Conservation (phyloP, 768 basidiomycete species). For the Fomitopsis serialis region DNA sequence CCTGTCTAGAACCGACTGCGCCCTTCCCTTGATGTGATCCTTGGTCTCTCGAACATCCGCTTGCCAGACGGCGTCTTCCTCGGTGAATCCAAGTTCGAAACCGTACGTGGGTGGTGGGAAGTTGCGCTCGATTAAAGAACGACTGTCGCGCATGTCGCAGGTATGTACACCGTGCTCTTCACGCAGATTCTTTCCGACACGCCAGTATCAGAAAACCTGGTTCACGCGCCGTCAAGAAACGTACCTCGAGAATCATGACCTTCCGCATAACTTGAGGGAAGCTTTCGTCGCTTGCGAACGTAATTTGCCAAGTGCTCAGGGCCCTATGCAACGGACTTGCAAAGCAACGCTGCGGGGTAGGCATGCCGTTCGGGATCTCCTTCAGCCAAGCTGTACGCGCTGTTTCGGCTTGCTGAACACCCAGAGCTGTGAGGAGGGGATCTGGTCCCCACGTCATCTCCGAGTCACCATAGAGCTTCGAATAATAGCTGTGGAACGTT, state of each 20-base stretch:
- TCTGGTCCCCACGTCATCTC: conserved; percentile 75
- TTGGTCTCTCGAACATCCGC: conserved; percentile 48
- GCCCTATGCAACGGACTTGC: conserved; percentile 17
- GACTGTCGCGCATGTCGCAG: conserved; percentile 57
- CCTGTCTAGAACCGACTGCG: conserved; percentile 44
- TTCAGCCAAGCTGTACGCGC: conserved; percentile 42
- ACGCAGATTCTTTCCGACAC: conserved; percentile 46
- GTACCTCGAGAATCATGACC: conserved; percentile 27
- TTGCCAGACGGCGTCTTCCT: conserved; percentile 60
- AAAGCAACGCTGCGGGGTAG: conserved; percentile 51
- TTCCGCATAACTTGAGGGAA: neutral
- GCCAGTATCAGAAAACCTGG: conserved; percentile 22
- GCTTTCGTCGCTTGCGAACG: neutral
- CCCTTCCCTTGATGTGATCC: conserved; percentile 41
- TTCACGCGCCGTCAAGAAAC: conserved; percentile 14
- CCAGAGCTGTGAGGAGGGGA: conserved; percentile 54
- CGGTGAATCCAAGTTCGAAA: conserved; percentile 54
- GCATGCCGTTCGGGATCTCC: conserved; percentile 32
- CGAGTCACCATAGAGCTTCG: conserved; percentile 57
- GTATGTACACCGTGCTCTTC: conserved; percentile 67
- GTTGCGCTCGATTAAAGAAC: conserved; percentile 38
- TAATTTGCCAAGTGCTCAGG: conserved; percentile 3
- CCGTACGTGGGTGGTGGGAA: conserved; percentile 43
- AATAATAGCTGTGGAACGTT: conserved; percentile 44
- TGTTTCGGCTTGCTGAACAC: conserved; percentile 47